Evolutionary conservation across 208 protist genomes (phyloP).

Genomic region (Leishmania guyanensis): DNA sequence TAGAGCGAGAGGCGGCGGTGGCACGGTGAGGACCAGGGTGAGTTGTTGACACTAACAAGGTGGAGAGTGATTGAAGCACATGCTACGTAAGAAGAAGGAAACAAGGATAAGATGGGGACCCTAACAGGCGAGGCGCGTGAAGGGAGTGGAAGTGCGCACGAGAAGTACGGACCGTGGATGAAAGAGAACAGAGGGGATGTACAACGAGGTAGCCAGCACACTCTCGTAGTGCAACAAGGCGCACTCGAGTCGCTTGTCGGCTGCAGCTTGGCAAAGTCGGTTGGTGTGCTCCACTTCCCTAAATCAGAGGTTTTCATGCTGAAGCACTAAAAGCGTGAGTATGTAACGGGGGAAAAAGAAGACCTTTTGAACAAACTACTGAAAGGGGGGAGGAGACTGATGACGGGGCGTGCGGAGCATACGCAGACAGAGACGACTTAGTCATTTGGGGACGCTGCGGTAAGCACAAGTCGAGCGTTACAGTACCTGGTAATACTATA

Average conservation of each 20-base stretch:
- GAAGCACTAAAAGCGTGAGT: not conserved
- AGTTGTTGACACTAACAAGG: too few relatives aligned
- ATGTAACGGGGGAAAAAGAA: not conserved
- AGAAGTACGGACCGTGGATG: not conserved
- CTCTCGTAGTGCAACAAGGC: not conserved
- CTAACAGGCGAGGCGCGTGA: not conserved
- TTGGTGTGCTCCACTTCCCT: not conserved
- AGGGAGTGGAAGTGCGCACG: not conserved
- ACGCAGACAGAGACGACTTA: not conserved
- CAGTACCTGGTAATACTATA: not conserved
- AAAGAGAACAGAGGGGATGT: not conserved
- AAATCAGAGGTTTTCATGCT: not conserved
- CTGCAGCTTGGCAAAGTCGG: not conserved
- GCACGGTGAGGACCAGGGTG: too few relatives aligned
- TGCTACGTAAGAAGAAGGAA: not conserved
- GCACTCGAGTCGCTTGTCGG: not conserved
- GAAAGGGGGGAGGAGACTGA: not conserved
- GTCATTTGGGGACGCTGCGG: not conserved
- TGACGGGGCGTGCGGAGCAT: not conserved
- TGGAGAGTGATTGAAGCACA: too few relatives aligned
- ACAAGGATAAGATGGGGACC: not conserved
- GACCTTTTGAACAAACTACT: not conserved
- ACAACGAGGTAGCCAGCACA: not conserved
- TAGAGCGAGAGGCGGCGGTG: too few relatives aligned
- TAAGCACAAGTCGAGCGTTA: not conserved